Base-by-base conservation (phyloP, 1,284 basidiomycete genomes). In the Laetiporus sulphureus region DNA sequence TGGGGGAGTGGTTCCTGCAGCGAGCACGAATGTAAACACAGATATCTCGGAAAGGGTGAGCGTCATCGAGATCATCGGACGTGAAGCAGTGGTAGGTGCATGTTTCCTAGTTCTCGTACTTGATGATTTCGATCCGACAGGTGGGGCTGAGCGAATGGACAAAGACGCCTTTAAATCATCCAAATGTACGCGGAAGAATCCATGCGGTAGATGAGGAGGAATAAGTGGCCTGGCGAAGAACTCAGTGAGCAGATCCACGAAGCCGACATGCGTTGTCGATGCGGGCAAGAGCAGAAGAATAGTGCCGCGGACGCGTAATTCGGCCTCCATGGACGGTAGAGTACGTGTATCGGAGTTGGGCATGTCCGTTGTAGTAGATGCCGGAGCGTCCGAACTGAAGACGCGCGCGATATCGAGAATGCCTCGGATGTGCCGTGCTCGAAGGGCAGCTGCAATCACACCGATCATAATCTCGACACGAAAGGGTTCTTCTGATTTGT, bases 151-250 rank as follows among this genome's bases (percentile, higher is more conserved):
- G 12, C 32, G 10, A 29, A 13, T 56, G 13, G 63, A 64, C 12
- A 64, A 40, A 2, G 68, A 65, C 3, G 55, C 63, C 19, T 58
- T 64, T 32, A 76, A 53, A 5, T 53, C 56, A 36, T 88, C 82
- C 12, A 85, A 45, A 47, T 79, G 67, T 3, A 83, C 41, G 13
- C 85, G 75, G 30, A 75, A 48, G 53, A 77, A 86, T 21, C 73
- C 67, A 36, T 61, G 58, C 3, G 64, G 53, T 5, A 79, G 54
- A 31, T 51, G 58, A 13, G 76, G 79, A 33, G 79, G 77, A 6
- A 70, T 55, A 19, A 82, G 63, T 2, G 84, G 81, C 21, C 66
- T 69, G 15, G 65, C 57, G 55, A 79, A 84, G 56, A 78, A 83
- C 34, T 59, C 57, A 2, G 52, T 51, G 44, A 72, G 36, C 10